Evolutionary conservation across 805 yeast species (phyloP), one percentile per base, ranked within the genome.

Genomic region (Kodamaea kaohsiungensis): DNA sequence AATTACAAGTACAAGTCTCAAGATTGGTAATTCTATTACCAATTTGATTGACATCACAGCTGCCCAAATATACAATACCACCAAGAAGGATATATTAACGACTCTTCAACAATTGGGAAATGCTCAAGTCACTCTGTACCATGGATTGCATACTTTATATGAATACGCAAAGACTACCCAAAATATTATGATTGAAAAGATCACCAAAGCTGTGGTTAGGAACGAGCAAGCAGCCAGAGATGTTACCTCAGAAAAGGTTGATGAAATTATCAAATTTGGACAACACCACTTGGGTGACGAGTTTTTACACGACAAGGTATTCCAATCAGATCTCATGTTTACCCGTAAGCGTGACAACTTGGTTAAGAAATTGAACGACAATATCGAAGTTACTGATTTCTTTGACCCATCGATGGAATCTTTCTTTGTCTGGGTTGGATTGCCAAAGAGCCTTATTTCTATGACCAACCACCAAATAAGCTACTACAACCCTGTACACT

Each of bases 311-410:
- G 87, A 85, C 51, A 82, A 85, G 51, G 78, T 78, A 7, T 90
- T 90, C 67, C 81, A 87, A 54, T 80, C 88, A 8, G 85, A 84
- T 27, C 79, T 88, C 40, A 95, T 95, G 98, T 93, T 91, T 63
- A 83, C 91, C 1, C 84, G 91, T 60, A 79, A 79, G 54, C 81
- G 79, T 40, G 97, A 95, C 62, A 68, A 79, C 3, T 69, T 85
- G 35, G 76, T 81, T 37, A 82, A 86, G 57, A 77, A 80, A 40
- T 74, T 92, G 25, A 77, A 82, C 48, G 83, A 83, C 22, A 79
- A 82, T 17, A 77, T 93, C 19, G 83, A 87, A 10, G 42, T 89
- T 4, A 52, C 76, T n/a, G 98, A 95, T 70, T 85, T 91, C 60
- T 76, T 92, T 64, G 96, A 92, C 60, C 89, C 96, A 3, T 79